Evolutionary conservation across 495 filamentous ascomycete genomes (phyloP).

Genomic region (Hyaloscypha finlandica): DNA sequence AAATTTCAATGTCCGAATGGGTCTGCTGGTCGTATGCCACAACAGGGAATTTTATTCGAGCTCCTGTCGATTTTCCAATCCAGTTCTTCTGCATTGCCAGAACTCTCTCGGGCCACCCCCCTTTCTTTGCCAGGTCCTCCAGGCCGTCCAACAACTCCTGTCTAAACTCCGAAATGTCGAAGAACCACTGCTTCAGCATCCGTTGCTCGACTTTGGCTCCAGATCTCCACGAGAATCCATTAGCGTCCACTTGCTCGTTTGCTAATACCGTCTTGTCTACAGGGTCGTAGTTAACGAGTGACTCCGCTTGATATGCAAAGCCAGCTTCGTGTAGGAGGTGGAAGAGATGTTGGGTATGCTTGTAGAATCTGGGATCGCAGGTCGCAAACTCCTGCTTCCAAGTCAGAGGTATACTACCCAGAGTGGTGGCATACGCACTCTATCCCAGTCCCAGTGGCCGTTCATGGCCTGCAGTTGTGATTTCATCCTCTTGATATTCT

Average conservation of each 20-base stretch:
- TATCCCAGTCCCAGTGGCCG: constrained; percentile 78
- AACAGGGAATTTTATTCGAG: constrained; percentile 69
- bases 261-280: constrained; percentile 87
- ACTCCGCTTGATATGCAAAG: constrained; percentile 76
- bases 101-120: constrained; percentile 79
- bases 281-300: constrained; percentile 87
- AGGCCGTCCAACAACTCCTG: constrained; percentile 74
- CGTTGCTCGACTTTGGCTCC: constrained; percentile 82
- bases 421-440: constrained; percentile 46
- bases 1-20: constrained; percentile 60
- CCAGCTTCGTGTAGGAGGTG: constrained; percentile 69
- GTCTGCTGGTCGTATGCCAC: constrained; percentile 40
- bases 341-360: constrained; percentile 86
- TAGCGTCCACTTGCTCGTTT: constrained; percentile 86
- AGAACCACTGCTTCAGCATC: constrained; percentile 86
- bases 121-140: constrained; percentile 59
- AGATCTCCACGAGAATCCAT: constrained; percentile 84
- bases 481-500: constrained; percentile 84
- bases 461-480: constrained; percentile 75
- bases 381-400: constrained; percentile 72
- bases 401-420: constrained; percentile 8
- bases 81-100: constrained; percentile 85
- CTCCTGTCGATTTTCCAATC: constrained; percentile 78
- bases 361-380: constrained; percentile 81
- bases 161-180: constrained; percentile 77